These are phyloP conservation scores for Aphanoascus verrucosus DNA, from an alignment of 2,329 filamentous ascomycete genomes.

Conservation along the genomic window DNA sequence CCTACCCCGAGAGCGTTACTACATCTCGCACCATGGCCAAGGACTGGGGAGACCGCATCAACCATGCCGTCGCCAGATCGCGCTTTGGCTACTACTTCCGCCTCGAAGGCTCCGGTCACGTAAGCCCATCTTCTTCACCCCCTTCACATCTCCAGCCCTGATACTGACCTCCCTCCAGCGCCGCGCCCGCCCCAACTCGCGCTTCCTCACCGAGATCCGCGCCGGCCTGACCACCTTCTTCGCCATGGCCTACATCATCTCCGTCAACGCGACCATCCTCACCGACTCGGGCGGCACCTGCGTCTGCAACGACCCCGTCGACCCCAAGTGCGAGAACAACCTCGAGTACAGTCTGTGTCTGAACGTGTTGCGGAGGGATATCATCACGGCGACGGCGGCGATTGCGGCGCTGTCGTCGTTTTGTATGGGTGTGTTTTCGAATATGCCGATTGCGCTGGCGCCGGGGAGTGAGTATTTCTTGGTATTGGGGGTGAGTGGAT, in stretches of 20 bases:
- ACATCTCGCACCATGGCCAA: neutral
- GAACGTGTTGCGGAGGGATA: constrained; percentile 57
- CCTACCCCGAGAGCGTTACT: too few species aligned
- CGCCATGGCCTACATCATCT: constrained; percentile 74
- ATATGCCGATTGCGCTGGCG: constrained; percentile 63
- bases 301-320: constrained; percentile 48
- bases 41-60: constrained; percentile 41
- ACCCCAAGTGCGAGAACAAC: constrained; percentile 42
- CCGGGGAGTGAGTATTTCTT: constrained; percentile 45
- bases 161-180: constrained; percentile 43
- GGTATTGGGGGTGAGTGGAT: neutral
- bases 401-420: constrained; percentile 72
- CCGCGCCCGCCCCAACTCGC: constrained; percentile 60
- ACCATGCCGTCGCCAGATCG: constrained; percentile 52
- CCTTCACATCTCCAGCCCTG: too few species aligned
- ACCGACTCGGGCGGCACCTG: constrained; percentile 65
- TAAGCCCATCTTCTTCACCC: too few species aligned
- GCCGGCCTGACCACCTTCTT: constrained; percentile 71
- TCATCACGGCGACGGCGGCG: constrained; percentile 75
- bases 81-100: constrained; percentile 63
- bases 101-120: constrained; percentile 72
- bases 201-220: constrained; percentile 74
- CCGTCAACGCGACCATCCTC: constrained; percentile 58
- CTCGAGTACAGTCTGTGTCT: constrained; percentile 37
- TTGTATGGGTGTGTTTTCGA: constrained; percentile 72